Percentiles rank a stretch among this genome's conserved stretches.
phyloP scores from a whole-genome alignment of 345 rosid genomes.

The Kandelia obovata region DNA sequence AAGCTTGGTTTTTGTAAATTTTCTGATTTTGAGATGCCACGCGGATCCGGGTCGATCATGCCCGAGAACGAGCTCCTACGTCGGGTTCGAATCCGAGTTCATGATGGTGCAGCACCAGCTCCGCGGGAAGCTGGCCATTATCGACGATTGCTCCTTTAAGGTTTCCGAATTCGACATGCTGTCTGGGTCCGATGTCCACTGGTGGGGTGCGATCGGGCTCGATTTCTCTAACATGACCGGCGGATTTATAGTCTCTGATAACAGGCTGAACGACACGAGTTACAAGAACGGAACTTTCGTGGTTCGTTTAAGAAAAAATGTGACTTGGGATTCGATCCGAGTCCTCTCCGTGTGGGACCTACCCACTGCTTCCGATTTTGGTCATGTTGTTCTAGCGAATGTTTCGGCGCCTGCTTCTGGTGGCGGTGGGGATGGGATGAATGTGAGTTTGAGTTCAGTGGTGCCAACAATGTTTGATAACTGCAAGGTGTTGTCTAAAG shows the following conservation, averaged over 20 bases:
- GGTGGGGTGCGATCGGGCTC: constrained; percentile 70
- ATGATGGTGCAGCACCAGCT: constrained; percentile 83
- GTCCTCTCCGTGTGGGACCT: constrained; percentile 70
- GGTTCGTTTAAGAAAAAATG: constrained; percentile 45
- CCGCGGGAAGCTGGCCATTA: constrained; percentile 60
- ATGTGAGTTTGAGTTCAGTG: constrained; percentile 9
- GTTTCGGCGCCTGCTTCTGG: constrained; percentile 38
- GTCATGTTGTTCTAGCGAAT: constrained; percentile 53
- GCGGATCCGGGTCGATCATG: constrained; percentile 54
- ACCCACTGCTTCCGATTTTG: constrained; percentile 68
- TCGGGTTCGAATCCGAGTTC: constrained; percentile 67
- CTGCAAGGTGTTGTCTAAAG: constrained; percentile 61
- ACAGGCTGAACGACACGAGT: constrained; percentile 59
- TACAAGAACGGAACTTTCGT: constrained; percentile 59
- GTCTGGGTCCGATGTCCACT: constrained; percentile 65
- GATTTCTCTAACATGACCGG: constrained; percentile 58
- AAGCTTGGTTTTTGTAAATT: constrained; percentile 30
- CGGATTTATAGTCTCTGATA: constrained; percentile 67
- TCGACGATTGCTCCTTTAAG: constrained; percentile 81
- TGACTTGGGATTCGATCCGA: constrained; percentile 62
- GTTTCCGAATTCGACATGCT: constrained; percentile 83
- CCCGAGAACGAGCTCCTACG: constrained; percentile 51
- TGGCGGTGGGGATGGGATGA: constrained; percentile 16
- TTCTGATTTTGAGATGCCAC: constrained; percentile 28
- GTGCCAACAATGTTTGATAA: constrained; percentile 76